Evolutionary conservation across 2,329 filamentous ascomycete species (phyloP), one percentile per base, ranked within the genome.

Genomic region (Venturia asperata): DNA sequence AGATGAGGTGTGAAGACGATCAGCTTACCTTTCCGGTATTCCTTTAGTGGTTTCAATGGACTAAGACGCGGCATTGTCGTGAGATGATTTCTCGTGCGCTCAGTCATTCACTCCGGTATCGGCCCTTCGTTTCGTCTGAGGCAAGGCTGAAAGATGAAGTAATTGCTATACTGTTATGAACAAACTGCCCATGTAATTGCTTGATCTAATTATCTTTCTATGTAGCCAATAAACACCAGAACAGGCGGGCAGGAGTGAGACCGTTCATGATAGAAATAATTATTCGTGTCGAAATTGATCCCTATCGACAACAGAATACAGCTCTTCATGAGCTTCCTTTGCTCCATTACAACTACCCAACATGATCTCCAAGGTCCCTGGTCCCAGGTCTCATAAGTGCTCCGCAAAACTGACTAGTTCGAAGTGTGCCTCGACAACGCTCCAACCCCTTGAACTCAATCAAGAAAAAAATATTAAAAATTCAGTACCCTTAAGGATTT

Each of bases 341-440:
- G 15, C 52, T 58, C 52, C 15, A 58, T 37, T 39, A 58, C 52
- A 58, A 58, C 13, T 58, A 58, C 6, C 30, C 52, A 39, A 58
- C 30, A 52, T 10, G 1, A n/a, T 13, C 30, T 30, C 17, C 27
- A 58, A 58, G 9, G 2, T 58, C 10, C 52, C 37, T 37, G 30
- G 30, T 13, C 27, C 19, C 27, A 19, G 13, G 13, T 2, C 6
- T 5, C 9, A 34, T 4, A n/a, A 27, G 2, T 27, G 27, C 27
- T 13, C 24, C 5, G 3, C 34, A 37, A 34, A 27, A 17, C 5
- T 52, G 21, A 21, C 47, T 5, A 15, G 3, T 15, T 13, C 21
- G 3, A 37, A 30, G 30, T n/a, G 24, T 19, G 30, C 52, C 17
- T n/a, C 52, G 49, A 11, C 24, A 58, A n/a, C 15, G 52, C 27